Evolutionary conservation across 768 basidiomycete genomes (phyloP), one percentile per base, ranked within the genome.

Genomic region (Leccinum aurantiacum): DNA sequence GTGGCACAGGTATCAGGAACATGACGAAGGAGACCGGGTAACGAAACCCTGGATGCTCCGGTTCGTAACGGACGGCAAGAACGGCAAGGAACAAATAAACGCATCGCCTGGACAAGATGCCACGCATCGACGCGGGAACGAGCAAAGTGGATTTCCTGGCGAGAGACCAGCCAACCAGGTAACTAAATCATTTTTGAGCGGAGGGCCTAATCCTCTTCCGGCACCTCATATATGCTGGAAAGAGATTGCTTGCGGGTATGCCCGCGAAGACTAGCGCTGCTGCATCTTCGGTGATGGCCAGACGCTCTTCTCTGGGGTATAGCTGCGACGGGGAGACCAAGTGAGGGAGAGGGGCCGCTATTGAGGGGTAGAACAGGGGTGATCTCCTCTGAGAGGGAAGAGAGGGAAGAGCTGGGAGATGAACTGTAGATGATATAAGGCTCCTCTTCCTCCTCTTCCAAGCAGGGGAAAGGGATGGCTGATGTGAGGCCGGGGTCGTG

Each of bases 401-500:
- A 75, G 3, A 75, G 62, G 27, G 70, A 74, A 0, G 72, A 72
- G 4, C 58, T 71, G 10, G 72, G 72, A 44, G 72, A 74, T 17
- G 72, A 70, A 57, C 74, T 74, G 44, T 74, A 74, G 7, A 74
- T 74, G 57, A 74, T 47, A 46, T 74, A 74, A 9, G 72, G 72
- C 14, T 74, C 72, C 33, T 74, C 71, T 25, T 69, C 65, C n/a
- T 72, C 65, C 27, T 75, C 71, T 33, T 69, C 72, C 15, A 61
- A 58, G 10, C 58, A 63, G 19, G 68, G 74, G 15, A 69, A 69
- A 17, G 71, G 68, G 13, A 74, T 27, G 48, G 54, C 53, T 22
- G 71, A 68, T 25, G 69, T 48, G 14, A 58, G 63, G 31, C 29
- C 31, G 27, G 41, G 19, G 24, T 70, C 64, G 29, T 47, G 60